phyloP scores from a whole-genome alignment of 805 yeast genomes.

The Candida corydali region DNA sequence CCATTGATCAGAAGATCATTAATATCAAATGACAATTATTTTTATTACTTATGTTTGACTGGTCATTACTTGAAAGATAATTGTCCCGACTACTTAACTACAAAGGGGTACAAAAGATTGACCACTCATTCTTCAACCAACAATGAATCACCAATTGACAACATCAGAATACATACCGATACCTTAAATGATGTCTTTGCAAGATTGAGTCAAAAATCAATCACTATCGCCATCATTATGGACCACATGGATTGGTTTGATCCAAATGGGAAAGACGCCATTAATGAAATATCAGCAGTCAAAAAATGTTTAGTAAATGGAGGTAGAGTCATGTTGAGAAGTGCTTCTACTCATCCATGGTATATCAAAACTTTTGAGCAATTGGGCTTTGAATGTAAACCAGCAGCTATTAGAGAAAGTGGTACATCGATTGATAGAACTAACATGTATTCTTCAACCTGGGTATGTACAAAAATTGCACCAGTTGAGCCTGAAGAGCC shows the following conservation, averaged over 20 bases:
- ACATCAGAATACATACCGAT: constrained; percentile 76
- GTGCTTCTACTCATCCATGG: constrained; percentile 76
- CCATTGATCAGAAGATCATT: constrained; percentile 64
- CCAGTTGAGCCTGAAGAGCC: constrained; percentile 10
- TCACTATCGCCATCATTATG: constrained; percentile 79
- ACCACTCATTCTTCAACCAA: constrained; percentile 20
- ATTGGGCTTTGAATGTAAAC: constrained; percentile 61
- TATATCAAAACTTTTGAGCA: constrained; percentile 65
- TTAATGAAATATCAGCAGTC: constrained; percentile 61
- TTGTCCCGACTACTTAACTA: constrained; percentile 74
- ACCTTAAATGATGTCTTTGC: constrained; percentile 71
- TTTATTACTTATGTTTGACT: constrained; percentile 64
- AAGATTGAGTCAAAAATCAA: constrained; percentile 55
- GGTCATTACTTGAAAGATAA: constrained; percentile 58
- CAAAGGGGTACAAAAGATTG: constrained; percentile 51
- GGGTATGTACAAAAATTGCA: constrained; percentile 64
- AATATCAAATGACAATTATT: constrained; percentile 69
- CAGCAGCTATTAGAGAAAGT: constrained; percentile 64
- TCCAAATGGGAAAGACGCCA: constrained; percentile 59
- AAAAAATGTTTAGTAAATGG: constrained; percentile 57
- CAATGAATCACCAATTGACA: constrained; percentile 52
- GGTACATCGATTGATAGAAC: constrained; percentile 72
- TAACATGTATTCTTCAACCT: constrained; percentile 86
- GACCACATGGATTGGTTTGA: constrained; percentile 94
- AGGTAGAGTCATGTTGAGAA: constrained; percentile 73